These are phyloP conservation scores for Leccinum subrobustum DNA, from an alignment of 1,284 basidiomycete genomes.

Conservation along the genomic window DNA sequence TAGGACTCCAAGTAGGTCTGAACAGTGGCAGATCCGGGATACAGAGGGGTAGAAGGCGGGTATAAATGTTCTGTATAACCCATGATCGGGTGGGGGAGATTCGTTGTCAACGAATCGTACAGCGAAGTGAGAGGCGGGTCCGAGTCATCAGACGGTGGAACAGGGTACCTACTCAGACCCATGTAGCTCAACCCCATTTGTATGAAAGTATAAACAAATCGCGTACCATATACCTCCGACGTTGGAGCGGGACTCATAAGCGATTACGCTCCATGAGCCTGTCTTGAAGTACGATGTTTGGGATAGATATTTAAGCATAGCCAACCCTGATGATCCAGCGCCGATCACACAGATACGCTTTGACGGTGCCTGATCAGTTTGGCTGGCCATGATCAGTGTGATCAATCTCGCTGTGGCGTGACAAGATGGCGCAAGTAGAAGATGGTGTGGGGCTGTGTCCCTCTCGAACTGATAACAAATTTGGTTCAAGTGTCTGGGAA, in stretches of 20 bases:
- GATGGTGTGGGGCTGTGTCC: too few relatives aligned
- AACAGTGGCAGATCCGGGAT: constrained; percentile 56
- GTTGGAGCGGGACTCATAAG: constrained; percentile 61
- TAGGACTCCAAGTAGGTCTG: constrained; percentile 62
- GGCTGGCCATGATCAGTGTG: constrained; percentile 10
- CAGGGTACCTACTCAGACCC: constrained; percentile 50
- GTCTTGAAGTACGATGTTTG: constrained; percentile 55
- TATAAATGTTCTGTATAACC: constrained; percentile 60
- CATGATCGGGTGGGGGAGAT: constrained; percentile 76
- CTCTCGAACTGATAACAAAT: not conserved
- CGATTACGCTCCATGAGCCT: constrained; percentile 55
- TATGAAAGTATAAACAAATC: not conserved
- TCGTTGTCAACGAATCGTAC: constrained; percentile 75
- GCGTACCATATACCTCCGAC: constrained; percentile 73
- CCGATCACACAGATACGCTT: constrained; percentile 66
- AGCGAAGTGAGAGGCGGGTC: constrained; percentile 64
- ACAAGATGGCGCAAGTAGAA: too few relatives aligned
- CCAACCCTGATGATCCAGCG: constrained; percentile 66
- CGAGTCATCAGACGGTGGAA: constrained; percentile 35
- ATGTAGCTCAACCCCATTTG: not conserved
- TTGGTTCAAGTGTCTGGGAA: too few relatives aligned
- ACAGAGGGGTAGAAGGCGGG: constrained; percentile 68
- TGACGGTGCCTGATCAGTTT: constrained; percentile 3
- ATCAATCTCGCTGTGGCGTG: too few relatives aligned
- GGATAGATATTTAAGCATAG: constrained; percentile 59